Conservation (phyloP, 495 filamentous ascomycete species). For the Penicillium psychrofluorescens region DNA sequence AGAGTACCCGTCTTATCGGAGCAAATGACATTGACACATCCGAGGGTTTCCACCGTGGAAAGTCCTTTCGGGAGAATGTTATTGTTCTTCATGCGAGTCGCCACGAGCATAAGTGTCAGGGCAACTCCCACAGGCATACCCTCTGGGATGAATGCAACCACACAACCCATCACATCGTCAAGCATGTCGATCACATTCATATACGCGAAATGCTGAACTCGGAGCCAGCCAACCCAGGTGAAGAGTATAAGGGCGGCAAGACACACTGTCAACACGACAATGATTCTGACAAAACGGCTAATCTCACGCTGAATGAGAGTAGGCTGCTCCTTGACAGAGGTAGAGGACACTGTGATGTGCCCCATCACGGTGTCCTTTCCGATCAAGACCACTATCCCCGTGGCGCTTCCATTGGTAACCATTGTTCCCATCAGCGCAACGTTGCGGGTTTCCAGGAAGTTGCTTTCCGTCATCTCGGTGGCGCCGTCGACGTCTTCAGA, state of each 20-base stretch:
- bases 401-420: conserved; percentile 57
- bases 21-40: conserved; percentile 65
- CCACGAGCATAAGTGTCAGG: conserved; percentile 50
- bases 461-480: conserved; percentile 54
- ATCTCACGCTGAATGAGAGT: conserved; percentile 64
- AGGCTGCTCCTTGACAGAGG: conserved; percentile 51
- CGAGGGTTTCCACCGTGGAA: conserved; percentile 66
- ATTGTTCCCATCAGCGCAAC: conserved; percentile 67
- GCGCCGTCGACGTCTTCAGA: conserved; percentile 55
- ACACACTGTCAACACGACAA: conserved; percentile 46
- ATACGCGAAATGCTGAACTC: conserved; percentile 50
- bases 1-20: conserved; percentile 72
- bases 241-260: conserved; percentile 50
- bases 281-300: conserved; percentile 57
- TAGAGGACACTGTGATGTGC: conserved; percentile 60
- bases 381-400: conserved; percentile 55
- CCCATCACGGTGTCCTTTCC: conserved; percentile 58
- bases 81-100: conserved; percentile 56
- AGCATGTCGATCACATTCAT: conserved; percentile 64
- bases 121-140: conserved; percentile 63
- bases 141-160: conserved; percentile 68
- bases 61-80: conserved; percentile 63
- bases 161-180: conserved; percentile 58
- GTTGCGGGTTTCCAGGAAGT: conserved; percentile 67
- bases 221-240: conserved; percentile 58